These are phyloP conservation scores for Silene latifolia DNA, from an alignment of 148 eudicot species.

Conservation along the genomic window DNA sequence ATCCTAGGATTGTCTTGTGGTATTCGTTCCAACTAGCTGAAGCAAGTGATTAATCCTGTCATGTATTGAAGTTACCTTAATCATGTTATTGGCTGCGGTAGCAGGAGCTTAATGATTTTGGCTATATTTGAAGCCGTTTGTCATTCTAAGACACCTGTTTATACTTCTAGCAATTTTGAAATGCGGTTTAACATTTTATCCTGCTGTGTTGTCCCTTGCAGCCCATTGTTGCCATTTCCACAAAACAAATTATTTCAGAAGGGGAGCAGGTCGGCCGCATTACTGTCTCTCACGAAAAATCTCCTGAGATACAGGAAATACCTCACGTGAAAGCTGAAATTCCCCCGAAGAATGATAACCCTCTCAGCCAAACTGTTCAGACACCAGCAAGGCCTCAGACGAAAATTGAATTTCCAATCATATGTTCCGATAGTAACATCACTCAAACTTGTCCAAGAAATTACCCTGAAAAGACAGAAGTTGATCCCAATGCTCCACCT, in stretches of 20 bases:
- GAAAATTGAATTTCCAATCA: conserved; percentile 41
- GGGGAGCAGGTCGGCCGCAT: conserved; percentile 3
- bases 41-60: not conserved
- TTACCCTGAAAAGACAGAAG: conserved; percentile 39
- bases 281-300: conserved; percentile 7
- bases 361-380: conserved; percentile 2
- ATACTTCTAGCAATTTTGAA: not conserved
- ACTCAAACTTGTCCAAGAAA: conserved; percentile 58
- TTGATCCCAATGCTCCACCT: conserved; percentile 32
- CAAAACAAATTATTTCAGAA: conserved; percentile 22
- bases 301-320: conserved; percentile 11
- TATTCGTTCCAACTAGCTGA: not conserved
- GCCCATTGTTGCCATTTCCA: conserved; percentile 36
- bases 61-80: not conserved
- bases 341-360: conserved; percentile 17
- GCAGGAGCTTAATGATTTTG: not conserved
- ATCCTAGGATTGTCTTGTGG: not conserved
- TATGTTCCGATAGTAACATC: conserved; percentile 39
- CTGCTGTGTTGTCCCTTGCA: conserved; percentile 28
- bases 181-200: not conserved
- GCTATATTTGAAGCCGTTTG: too few species aligned
- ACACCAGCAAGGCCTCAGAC: conserved; percentile 21
- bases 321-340: conserved; percentile 30
- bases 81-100: not conserved
- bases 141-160: not conserved